A percentile compares a stretch with the other conserved stretches of the same genome.
These are phyloP conservation scores for Fusarium sp. DNA, from an alignment of 2,329 filamentous ascomycete species.

Conservation along the genomic window DNA sequence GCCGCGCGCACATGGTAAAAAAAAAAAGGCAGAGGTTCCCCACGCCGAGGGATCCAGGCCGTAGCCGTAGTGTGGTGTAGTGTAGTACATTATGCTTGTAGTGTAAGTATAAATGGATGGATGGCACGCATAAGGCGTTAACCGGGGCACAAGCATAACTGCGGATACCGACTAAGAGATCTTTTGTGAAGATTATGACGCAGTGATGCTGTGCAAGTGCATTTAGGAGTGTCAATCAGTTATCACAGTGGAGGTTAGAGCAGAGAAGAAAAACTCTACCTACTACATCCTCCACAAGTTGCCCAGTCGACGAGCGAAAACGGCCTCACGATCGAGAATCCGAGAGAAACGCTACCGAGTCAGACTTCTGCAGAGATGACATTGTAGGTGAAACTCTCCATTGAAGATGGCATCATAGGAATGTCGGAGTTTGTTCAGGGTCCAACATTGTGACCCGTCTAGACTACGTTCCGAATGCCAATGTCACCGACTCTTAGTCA, in stretches of 20 bases:
- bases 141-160: slow-evolving; percentile 23
- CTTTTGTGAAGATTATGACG: slow-evolving; percentile 37
- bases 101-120: slow-evolving; percentile 28
- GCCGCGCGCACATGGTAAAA: background rate
- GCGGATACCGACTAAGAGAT: slow-evolving; percentile 13
- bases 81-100: background rate
- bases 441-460: slow-evolving; percentile 8
- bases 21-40: slow-evolving; percentile 7
- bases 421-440: slow-evolving; percentile 12
- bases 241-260: slow-evolving; percentile 8
- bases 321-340: background rate
- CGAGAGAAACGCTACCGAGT: slow-evolving; percentile 6
- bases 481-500: slow-evolving; percentile 14
- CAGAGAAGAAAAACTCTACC: background rate
- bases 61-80: background rate
- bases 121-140: slow-evolving; percentile 26
- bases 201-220: slow-evolving; percentile 19
- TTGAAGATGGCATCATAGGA: slow-evolving; percentile 19
- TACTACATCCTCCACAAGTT: slow-evolving; percentile 21
- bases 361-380: slow-evolving; percentile 1
- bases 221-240: slow-evolving; percentile 6
- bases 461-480: background rate
- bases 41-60: slow-evolving; percentile 22
- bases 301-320: slow-evolving; percentile 24
- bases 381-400: background rate